Evolutionary conservation across 2,329 filamentous ascomycete genomes (phyloP).

Genomic region (Penicillium freii): DNA sequence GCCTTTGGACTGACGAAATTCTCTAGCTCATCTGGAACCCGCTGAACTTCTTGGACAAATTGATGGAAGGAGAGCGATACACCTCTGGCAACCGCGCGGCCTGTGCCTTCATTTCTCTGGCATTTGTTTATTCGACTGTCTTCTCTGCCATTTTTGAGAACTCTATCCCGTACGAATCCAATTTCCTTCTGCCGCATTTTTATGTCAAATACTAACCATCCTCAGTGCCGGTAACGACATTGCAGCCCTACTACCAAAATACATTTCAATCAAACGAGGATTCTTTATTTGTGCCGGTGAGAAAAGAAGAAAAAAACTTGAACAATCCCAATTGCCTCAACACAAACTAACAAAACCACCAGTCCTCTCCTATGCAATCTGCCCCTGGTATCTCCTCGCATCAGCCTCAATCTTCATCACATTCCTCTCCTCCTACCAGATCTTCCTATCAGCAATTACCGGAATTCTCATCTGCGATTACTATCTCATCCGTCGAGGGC

Average conservation of each 20-base stretch:
- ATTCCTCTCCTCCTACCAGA: slow-evolving; percentile 45
- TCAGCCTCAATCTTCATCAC: slow-evolving; percentile 40
- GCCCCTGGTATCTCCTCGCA: slow-evolving; percentile 41
- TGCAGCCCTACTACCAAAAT: slow-evolving; percentile 41
- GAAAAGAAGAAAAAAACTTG: background rate
- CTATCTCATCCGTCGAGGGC: slow-evolving; percentile 40
- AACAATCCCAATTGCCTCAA: background rate
- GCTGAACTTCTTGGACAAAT: slow-evolving; percentile 35
- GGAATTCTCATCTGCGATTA: slow-evolving; percentile 47
- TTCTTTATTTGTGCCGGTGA: slow-evolving; percentile 39
- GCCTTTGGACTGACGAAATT: background rate
- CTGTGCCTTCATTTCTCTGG: slow-evolving; percentile 44
- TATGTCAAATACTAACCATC: background rate
- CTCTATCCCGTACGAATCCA: slow-evolving; percentile 31
- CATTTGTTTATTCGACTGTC: slow-evolving; percentile 45
- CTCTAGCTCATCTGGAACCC: slow-evolving; percentile 38
- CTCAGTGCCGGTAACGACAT: slow-evolving; percentile 39
- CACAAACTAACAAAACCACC: background rate
- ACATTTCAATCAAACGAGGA: slow-evolving; percentile 41
- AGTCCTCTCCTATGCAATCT: slow-evolving; percentile 36
- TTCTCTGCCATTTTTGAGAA: slow-evolving; percentile 49
- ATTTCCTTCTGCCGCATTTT: accelerated
- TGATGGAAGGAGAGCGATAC: slow-evolving; percentile 37
- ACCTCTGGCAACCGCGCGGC: slow-evolving; percentile 38
- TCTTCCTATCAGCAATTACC: slow-evolving; percentile 41